Evolutionary conservation across 1,139 yeast species (phyloP).

Genomic region (Yamadazyma buinensis): DNA sequence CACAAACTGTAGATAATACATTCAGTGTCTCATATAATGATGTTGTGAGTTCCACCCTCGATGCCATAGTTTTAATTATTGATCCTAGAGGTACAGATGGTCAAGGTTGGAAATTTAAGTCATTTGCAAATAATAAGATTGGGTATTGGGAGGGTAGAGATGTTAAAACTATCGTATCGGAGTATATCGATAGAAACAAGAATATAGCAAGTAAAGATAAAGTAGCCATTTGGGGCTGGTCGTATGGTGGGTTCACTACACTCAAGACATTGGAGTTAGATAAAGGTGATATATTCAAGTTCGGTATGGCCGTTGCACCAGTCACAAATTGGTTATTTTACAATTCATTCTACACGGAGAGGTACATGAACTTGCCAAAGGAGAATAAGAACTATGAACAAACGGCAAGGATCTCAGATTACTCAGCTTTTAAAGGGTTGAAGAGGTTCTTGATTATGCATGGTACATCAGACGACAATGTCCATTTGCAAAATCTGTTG

Average conservation of each 20-base stretch:
- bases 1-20: constrained; percentile 60
- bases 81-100: constrained; percentile 97
- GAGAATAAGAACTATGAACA: constrained; percentile 48
- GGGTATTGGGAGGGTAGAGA: constrained; percentile 92
- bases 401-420: constrained; percentile 43
- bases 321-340: constrained; percentile 76
- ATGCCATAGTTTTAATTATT: constrained; percentile 73
- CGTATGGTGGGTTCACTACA: constrained; percentile 77
- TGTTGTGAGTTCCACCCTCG: constrained; percentile 60
- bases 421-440: constrained; percentile 43
- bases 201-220: constrained; percentile 54
- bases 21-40: constrained; percentile 65
- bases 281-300: constrained; percentile 56
- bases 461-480: constrained; percentile 97
- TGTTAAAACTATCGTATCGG: constrained; percentile 60
- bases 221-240: constrained; percentile 92
- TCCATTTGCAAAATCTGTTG: constrained; percentile 84
- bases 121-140: constrained; percentile 63
- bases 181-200: constrained; percentile 50
- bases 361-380: constrained; percentile 75
- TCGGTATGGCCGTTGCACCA: constrained; percentile 81
- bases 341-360: constrained; percentile 80
- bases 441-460: constrained; percentile 79
- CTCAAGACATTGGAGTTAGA: constrained; percentile 69
- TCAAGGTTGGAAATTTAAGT: constrained; percentile 72